Base-by-base conservation (phyloP, 345 rosid species). In the Populus tremula region DNA sequence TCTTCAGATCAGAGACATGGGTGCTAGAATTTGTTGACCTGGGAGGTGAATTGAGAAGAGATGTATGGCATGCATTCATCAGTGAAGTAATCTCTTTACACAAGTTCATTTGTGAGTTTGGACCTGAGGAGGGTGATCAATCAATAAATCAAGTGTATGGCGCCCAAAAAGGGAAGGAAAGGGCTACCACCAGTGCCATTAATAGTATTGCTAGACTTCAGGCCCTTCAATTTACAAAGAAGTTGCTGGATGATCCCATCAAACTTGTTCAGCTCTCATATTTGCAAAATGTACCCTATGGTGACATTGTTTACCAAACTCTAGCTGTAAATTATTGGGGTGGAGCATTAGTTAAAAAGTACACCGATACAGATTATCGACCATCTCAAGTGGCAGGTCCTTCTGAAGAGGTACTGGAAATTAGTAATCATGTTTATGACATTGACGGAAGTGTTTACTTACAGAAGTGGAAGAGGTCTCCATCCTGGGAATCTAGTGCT, bases 11-110 rank as follows among this genome's bases (percentile, higher is more conserved):
- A 74, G 88, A 87, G 74, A 84, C 79, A 38, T 96, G 98, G 98
- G 89, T 91, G 75, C 83, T 96, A 78, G 99, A 96, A 88, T 96
- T 96, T 80, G 98, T 96, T 80, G 98, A 96, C 82, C 85, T 96
- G 82, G 99, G 99, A 75, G 93, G 97, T 77, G 99, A 96, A 80
- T 78, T 89, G 80, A 89, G 99, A 88, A 86, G 99, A 78, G 99
- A 93, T 86, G 90, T 87, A 59, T 96, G 98, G 99, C 91, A 93
- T 86, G 94, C 97, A 63, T 89, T 92, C 73, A 87, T 95, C 50
- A 82, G 81, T 77, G 99, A 95, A 87, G 90, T 95, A 73, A 87
- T 91, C 76, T 87, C 98, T 20, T 80, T 91, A 70, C 97, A 93
- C 88, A 85, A 89, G 86, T 96, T 96, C 80, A 82, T 91, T 36